These are phyloP conservation scores for Chalciporus sp. DNA, from an alignment of 1,284 basidiomycete species.

Conservation along the genomic window DNA sequence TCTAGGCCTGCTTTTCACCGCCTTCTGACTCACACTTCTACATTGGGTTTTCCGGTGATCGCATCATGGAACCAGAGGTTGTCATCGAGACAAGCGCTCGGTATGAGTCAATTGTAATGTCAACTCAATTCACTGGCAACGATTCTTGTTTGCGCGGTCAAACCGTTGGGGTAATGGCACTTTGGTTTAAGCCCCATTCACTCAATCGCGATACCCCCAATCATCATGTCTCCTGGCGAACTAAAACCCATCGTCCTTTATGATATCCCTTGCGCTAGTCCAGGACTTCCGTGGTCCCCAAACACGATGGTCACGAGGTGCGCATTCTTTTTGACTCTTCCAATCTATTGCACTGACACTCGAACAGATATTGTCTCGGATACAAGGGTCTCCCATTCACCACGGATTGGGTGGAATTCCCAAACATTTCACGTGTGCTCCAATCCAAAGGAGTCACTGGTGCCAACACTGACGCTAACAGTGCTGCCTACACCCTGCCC, in stretches of 20 bases:
- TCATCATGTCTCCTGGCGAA: slow-evolving; percentile 9
- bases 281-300: slow-evolving; percentile 26
- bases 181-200: no score
- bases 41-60: no score
- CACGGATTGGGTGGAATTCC: slow-evolving; percentile 43
- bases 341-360: slow-evolving; percentile 19
- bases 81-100: no score
- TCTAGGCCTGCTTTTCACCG: no score
- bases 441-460: slow-evolving; percentile 33
- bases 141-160: no score
- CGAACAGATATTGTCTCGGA: slow-evolving; percentile 40
- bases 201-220: no score
- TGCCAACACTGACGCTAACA: slow-evolving; percentile 4
- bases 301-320: slow-evolving; percentile 36
- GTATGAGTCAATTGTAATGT: no score
- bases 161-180: no score
- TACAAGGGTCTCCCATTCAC: slow-evolving; percentile 45
- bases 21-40: no score
- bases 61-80: no score
- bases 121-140: no score
- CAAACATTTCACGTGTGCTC: slow-evolving; percentile 39
- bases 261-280: slow-evolving; percentile 22
- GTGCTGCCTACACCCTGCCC: slow-evolving; percentile 38
- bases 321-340: slow-evolving; percentile 26
- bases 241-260: slow-evolving; percentile 29